Base-by-base conservation (phyloP, 306 rosid genomes). In the Quercus agrifolia region DNA sequence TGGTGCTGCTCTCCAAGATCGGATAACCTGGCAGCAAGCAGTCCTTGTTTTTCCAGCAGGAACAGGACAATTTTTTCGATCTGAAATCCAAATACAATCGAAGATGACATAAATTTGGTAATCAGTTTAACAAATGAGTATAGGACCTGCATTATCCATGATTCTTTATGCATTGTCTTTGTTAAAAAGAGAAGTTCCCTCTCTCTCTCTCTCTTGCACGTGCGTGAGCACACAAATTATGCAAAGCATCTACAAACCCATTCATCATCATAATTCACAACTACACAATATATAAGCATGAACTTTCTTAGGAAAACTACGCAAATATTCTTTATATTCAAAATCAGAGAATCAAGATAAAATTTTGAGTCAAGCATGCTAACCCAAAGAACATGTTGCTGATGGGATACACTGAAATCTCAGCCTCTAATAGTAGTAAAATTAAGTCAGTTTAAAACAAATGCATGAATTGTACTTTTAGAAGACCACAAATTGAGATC, bases 11-110 rank as follows among this genome's bases (percentile, higher is more conserved):
- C 85, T 78, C 91, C 96, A 74, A 91, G 98, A 55, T 82, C 82
- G 49, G 92, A 86, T 89, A 93, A 86, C 91, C 87, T 88, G 87
- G 96, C 89, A 27, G 98, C 99, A 85, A 96, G 89, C 76, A 81
- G 80, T 78, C 99, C 99, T 93, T 96, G 99, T 96, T 93, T 97
- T 82, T 93, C 98, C 92, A 96, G 71, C 21, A 96, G 80, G 87
- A 96, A 96, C 78, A 96, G 96, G 80, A 96, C 99, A 73, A 89
- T 89, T 74, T 78, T 96, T 92, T 96, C 98, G 46, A 96, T 93
- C 99, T 96, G 93, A 78, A 73, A 77, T 73, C 35, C 72, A 67
- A 9, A 35, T 33, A 31, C 49, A 67, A 31, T 33, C 7, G 4
- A 67, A 67, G 27, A 19, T 19, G 51, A 67, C 18, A 67, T 67